These are phyloP conservation scores for Fusarium tanahbumbuense DNA, from an alignment of 2,329 filamentous ascomycete genomes.

Conservation along the genomic window DNA sequence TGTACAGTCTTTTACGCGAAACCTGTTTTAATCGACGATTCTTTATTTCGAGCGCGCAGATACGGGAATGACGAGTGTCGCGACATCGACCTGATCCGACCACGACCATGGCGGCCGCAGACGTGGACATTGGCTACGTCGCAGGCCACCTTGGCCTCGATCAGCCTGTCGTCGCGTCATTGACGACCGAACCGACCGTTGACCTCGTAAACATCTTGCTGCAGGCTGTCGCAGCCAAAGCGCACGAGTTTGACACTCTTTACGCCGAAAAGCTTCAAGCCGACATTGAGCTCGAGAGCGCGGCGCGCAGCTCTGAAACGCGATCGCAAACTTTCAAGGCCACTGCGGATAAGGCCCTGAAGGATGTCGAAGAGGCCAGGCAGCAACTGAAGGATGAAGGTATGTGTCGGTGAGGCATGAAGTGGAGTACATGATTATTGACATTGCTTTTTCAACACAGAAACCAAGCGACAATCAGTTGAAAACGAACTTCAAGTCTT, in stretches of 20 bases:
- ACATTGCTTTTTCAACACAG: constrained; percentile 57
- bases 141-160: constrained; percentile 77
- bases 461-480: constrained; percentile 78
- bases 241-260: constrained; percentile 82
- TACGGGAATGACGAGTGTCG: constrained; percentile 46
- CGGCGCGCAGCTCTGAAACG: constrained; percentile 83
- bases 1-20: neutral
- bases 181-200: constrained; percentile 76
- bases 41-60: constrained; percentile 25
- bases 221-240: constrained; percentile 79
- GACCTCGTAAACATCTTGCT: constrained; percentile 83
- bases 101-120: constrained; percentile 57
- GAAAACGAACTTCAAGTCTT: constrained; percentile 85
- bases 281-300: constrained; percentile 94
- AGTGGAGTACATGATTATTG: constrained; percentile 17
- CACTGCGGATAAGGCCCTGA: constrained; percentile 83
- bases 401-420: constrained; percentile 55
- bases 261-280: constrained; percentile 88
- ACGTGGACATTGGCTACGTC: constrained; percentile 77
- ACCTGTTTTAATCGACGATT: neutral
- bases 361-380: constrained; percentile 84
- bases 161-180: constrained; percentile 69
- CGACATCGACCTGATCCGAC: constrained; percentile 42
- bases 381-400: constrained; percentile 86
- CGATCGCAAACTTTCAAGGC: constrained; percentile 85